These are phyloP conservation scores for Suillus luteus DNA, from an alignment of 768 basidiomycete genomes.

Conservation along the genomic window DNA sequence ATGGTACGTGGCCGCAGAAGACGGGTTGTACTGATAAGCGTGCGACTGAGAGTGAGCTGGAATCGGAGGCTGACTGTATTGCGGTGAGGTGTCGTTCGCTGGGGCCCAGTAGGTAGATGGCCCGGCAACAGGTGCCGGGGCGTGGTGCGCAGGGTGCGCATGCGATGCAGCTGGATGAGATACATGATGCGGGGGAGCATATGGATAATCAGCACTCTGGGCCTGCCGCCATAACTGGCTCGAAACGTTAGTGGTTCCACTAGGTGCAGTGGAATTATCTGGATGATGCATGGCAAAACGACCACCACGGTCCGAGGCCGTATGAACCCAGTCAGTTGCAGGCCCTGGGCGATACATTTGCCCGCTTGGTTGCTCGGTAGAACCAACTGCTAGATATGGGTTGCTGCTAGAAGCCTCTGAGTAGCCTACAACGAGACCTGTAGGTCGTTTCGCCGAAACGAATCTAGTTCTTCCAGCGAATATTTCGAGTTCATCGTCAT, in stretches of 20 bases:
- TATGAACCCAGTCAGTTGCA: slow-evolving; percentile 6
- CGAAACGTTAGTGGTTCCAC: background rate
- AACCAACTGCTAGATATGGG: background rate
- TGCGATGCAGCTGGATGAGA: slow-evolving; percentile 13
- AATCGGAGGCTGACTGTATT: slow-evolving; percentile 14
- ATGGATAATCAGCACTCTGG: slow-evolving; percentile 30
- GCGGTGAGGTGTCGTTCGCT: slow-evolving; percentile 11
- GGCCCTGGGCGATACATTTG: slow-evolving; percentile 6
- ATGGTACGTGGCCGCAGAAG: slow-evolving; percentile 12
- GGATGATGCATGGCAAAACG: slow-evolving; percentile 1
- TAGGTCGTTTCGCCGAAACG: slow-evolving; percentile 48
- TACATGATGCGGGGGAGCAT: slow-evolving; percentile 23
- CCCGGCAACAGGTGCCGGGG: slow-evolving; percentile 19
- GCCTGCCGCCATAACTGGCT: slow-evolving; percentile 31
- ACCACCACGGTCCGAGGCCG: background rate
- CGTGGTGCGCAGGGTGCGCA: slow-evolving; percentile 23
- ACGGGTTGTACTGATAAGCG: slow-evolving; percentile 24
- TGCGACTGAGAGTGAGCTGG: slow-evolving; percentile 13
- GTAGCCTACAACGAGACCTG: slow-evolving; percentile 17
- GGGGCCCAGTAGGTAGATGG: slow-evolving; percentile 22
- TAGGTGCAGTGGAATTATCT: background rate
- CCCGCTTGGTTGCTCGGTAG: background rate
- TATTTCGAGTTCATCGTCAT: slow-evolving; percentile 65
- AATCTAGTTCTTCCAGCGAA: slow-evolving; percentile 70
- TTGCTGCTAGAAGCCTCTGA: background rate